These are phyloP conservation scores for Leccinum angustisporum DNA, from an alignment of 1,284 basidiomycete genomes.

Conservation along the genomic window DNA sequence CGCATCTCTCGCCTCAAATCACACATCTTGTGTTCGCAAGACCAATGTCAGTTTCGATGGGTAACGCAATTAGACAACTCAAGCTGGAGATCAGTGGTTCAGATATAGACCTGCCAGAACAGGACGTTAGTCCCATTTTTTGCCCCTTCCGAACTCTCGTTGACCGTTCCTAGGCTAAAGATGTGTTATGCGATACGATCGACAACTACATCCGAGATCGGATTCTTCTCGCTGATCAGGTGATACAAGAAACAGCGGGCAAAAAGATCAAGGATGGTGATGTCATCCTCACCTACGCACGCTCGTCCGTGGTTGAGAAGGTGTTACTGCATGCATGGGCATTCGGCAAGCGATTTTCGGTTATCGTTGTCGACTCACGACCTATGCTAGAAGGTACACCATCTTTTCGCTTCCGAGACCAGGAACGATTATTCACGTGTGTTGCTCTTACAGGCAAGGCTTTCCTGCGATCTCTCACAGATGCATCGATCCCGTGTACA, in stretches of 20 bases:
- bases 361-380: conserved; percentile 92
- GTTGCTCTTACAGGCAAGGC: conserved; percentile 62
- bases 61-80: conserved; percentile 91
- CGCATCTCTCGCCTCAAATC: conserved; percentile 88
- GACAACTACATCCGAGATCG: conserved; percentile 94
- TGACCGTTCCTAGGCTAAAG: conserved; percentile 70
- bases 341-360: conserved; percentile 77
- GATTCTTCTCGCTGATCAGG: conserved; percentile 90
- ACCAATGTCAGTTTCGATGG: conserved; percentile 94
- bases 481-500: conserved; percentile 81
- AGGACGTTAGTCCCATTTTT: conserved; percentile 65
- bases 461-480: conserved; percentile 71
- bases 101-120: conserved; percentile 89
- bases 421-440: conserved; percentile 3
- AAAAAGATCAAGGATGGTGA: conserved; percentile 95
- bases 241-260: conserved; percentile 86
- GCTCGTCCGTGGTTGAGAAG: conserved; percentile 94
- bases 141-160: not conserved
- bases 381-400: conserved; percentile 85
- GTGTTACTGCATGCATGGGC: conserved; percentile 80
- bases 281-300: conserved; percentile 90
- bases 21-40: conserved; percentile 84
- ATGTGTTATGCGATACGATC: conserved; percentile 81
- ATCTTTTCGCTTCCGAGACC: not conserved
- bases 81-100: conserved; percentile 95